Percentiles rank a stretch among this genome's conserved stretches.
Evolutionary conservation across 1,284 basidiomycete species (phyloP).

Genomic region (Waitea zeae): DNA sequence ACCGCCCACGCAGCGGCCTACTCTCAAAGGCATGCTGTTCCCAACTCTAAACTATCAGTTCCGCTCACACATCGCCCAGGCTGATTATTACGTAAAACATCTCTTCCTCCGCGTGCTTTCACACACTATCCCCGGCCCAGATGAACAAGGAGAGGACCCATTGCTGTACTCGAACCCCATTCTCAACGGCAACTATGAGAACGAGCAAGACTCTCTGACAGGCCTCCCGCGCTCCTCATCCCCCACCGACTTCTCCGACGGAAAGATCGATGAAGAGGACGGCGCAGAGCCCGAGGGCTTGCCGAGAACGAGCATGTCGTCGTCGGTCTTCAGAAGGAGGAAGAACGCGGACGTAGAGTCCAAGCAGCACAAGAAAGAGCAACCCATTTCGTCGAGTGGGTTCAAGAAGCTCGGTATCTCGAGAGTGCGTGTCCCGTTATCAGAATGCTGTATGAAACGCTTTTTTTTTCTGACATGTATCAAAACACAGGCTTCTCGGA

Average conservation of each 20-base stretch:
- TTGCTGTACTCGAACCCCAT: background rate
- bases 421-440: background rate
- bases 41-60: too few relatives aligned
- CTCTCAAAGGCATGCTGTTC: too few relatives aligned
- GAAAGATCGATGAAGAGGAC: constrained; percentile 11
- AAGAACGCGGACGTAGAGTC: too few relatives aligned
- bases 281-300: constrained; percentile 14
- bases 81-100: constrained; percentile 49
- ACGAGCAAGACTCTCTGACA: constrained; percentile 10
- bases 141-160: constrained; percentile 10
- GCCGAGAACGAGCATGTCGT: too few relatives aligned
- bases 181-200: background rate
- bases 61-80: too few relatives aligned
- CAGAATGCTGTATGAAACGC: constrained; percentile 8
- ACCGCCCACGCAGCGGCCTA: constrained; percentile 25
- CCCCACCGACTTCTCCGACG: constrained; percentile 16
- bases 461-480: too few relatives aligned
- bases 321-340: too few relatives aligned
- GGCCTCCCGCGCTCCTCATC: constrained; percentile 23
- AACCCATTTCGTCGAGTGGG: constrained; percentile 11
- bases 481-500: too few relatives aligned
- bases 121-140: constrained; percentile 27
- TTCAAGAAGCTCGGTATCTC: background rate
- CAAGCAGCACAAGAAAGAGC: too few relatives aligned
- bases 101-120: constrained; percentile 49